A percentile compares a stretch with the other conserved stretches of the same genome.
Evolutionary conservation across 768 basidiomycete genomes (phyloP).

Genomic region (Serpula lacrymans): DNA sequence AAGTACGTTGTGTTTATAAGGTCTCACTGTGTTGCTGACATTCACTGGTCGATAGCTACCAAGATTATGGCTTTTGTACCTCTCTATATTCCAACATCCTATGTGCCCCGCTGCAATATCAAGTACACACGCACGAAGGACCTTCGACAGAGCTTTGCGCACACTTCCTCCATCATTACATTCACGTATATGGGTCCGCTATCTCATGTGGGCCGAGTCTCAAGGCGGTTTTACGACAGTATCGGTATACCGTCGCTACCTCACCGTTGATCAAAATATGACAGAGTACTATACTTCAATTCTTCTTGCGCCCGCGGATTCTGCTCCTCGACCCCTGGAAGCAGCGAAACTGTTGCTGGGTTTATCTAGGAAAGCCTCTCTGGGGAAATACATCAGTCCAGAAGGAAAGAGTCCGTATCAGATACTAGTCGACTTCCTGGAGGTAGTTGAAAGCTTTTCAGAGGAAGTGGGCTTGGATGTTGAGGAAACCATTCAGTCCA

Average conservation of each 20-base stretch:
- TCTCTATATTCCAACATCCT: slow-evolving; percentile 87
- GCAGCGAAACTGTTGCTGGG: slow-evolving; percentile 88
- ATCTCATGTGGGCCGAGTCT: slow-evolving; percentile 87
- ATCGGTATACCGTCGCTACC: slow-evolving; percentile 84
- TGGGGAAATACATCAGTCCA: slow-evolving; percentile 79
- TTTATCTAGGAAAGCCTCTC: slow-evolving; percentile 78
- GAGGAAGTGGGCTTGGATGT: slow-evolving; percentile 92
- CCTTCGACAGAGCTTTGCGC: slow-evolving; percentile 91
- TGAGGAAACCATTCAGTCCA: slow-evolving; percentile 64
- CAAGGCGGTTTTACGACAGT: slow-evolving; percentile 79
- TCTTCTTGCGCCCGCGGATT: slow-evolving; percentile 55
- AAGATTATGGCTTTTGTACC: slow-evolving; percentile 90
- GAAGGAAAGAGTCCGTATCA: slow-evolving; percentile 97
- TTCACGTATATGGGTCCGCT: slow-evolving; percentile 87
- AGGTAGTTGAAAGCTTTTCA: slow-evolving; percentile 84
- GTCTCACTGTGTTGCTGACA: slow-evolving; percentile 7
- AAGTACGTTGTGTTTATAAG: slow-evolving; percentile 44
- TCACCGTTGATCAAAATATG: slow-evolving; percentile 73
- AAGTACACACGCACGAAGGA: slow-evolving; percentile 87
- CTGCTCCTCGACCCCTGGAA: slow-evolving; percentile 78
- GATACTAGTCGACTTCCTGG: slow-evolving; percentile 87
- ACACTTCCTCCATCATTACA: slow-evolving; percentile 93
- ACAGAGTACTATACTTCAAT: slow-evolving; percentile 77
- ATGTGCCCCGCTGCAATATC: slow-evolving; percentile 81
- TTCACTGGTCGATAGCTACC: slow-evolving; percentile 59